These are phyloP conservation scores for Apiosordaria backusii DNA, from an alignment of 495 filamentous ascomycete species.

Conservation along the genomic window DNA sequence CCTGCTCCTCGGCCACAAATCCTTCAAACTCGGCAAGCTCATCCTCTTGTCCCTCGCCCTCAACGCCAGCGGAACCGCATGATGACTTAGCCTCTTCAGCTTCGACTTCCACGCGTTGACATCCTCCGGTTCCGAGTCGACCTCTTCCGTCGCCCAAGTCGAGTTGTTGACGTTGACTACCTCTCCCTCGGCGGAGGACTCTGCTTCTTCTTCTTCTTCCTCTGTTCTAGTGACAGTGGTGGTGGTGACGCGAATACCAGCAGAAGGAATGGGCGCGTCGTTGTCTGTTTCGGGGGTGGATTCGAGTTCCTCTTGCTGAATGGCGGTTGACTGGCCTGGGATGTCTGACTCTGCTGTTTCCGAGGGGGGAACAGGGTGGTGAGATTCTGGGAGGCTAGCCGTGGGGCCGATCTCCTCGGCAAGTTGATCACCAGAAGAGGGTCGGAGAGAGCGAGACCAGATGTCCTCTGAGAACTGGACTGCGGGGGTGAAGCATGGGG, in stretches of 20 bases:
- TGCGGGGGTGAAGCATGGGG: background rate
- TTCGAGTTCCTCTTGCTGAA: background rate
- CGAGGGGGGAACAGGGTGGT: background rate
- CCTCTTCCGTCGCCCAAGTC: background rate
- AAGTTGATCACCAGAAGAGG: background rate
- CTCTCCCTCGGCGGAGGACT: background rate
- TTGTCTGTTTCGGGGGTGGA: background rate
- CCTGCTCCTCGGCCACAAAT: constrained; percentile 20
- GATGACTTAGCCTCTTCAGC: background rate
- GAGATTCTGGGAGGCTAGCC: background rate
- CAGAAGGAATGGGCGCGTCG: background rate
- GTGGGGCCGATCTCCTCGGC: background rate
- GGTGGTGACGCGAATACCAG: background rate
- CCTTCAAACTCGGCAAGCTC: constrained; percentile 32
- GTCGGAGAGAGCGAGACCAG: constrained; percentile 5
- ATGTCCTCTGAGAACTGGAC: constrained; percentile 20
- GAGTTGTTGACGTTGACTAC: background rate
- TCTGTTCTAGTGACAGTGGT: background rate
- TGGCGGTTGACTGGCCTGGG: background rate
- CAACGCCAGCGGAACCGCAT: background rate
- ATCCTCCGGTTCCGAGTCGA: constrained; percentile 5
- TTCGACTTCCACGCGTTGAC: constrained; percentile 2
- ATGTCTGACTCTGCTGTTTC: background rate
- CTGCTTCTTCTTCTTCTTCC: background rate
- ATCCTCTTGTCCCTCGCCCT: constrained; percentile 24